Evolutionary conservation across 805 yeast genomes (phyloP).

Genomic region (Starmerella roubikii): DNA sequence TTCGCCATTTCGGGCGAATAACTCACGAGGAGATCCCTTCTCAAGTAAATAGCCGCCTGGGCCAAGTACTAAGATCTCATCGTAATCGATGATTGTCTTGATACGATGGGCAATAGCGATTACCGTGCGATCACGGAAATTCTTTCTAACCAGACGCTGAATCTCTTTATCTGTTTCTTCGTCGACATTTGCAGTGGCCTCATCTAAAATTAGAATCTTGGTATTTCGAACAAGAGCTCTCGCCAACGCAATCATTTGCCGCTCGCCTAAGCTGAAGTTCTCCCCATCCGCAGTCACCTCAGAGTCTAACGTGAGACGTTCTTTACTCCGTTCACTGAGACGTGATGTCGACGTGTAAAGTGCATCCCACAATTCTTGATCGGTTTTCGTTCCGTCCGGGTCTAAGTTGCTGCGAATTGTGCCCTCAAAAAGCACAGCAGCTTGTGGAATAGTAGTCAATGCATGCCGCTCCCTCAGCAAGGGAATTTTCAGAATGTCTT

Average conservation of each 20-base stretch:
- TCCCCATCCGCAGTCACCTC: constrained; percentile 9
- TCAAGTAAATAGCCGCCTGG: constrained; percentile 39
- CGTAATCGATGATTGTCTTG: constrained; percentile 45
- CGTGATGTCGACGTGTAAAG: constrained; percentile 37
- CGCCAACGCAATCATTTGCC: constrained; percentile 34
- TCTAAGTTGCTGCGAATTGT: constrained; percentile 62
- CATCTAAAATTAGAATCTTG: constrained; percentile 52
- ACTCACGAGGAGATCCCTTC: constrained; percentile 37
- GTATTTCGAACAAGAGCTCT: constrained; percentile 53
- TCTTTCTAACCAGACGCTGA: constrained; percentile 43
- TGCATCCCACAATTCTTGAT: constrained; percentile 52
- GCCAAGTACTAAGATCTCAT: constrained; percentile 46
- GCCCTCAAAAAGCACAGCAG: constrained; percentile 72
- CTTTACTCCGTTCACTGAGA: constrained; percentile 22
- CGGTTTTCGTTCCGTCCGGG: constrained; percentile 47
- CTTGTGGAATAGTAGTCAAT: constrained; percentile 74
- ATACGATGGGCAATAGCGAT: constrained; percentile 61
- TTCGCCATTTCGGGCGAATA: constrained; percentile 23
- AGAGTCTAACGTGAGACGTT: constrained; percentile 46
- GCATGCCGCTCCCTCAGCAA: constrained; percentile 52
- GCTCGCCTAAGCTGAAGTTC: constrained; percentile 16
- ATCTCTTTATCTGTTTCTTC: constrained; percentile 55
- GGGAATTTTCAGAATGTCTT: constrained; percentile 50
- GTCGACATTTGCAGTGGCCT: constrained; percentile 69
- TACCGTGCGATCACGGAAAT: constrained; percentile 49